phyloP scores from a whole-genome alignment of 345 rosid species.

The Lumnitzera racemosa region DNA sequence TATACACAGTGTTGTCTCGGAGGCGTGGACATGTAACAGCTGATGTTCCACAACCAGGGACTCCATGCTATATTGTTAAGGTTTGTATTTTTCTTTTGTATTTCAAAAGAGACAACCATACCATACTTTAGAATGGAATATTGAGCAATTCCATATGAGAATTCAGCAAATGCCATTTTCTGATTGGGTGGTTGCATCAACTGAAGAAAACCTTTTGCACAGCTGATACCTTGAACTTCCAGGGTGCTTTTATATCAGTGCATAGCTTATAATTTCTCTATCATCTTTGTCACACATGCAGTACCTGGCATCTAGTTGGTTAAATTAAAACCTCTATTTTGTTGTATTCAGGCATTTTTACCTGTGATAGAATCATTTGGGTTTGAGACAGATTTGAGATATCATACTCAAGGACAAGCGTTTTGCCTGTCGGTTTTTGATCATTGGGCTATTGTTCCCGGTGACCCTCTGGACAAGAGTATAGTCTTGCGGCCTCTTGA shows the following conservation, averaged over 20 bases:
- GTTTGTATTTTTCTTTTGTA: conserved; percentile 21
- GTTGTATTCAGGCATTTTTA: conserved; percentile 58
- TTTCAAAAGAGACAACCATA: conserved; percentile 1
- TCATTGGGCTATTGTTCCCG: conserved; percentile 92
- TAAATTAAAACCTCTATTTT: not conserved
- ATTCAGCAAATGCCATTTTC: too few relatives aligned
- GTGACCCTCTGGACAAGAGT: conserved; percentile 93
- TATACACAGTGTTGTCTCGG: conserved; percentile 85
- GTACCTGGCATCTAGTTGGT: not conserved
- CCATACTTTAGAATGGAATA: not conserved
- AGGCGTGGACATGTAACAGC: conserved; percentile 98
- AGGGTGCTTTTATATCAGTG: too few relatives aligned
- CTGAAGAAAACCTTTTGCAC: too few relatives aligned
- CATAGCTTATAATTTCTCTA: not conserved
- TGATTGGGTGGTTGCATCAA: too few relatives aligned
- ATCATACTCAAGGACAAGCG: conserved; percentile 92
- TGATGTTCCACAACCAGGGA: conserved; percentile 97
- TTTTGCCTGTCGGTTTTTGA: conserved; percentile 72
- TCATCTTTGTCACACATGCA: not conserved
- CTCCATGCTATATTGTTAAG: conserved; percentile 95
- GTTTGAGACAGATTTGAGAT: conserved; percentile 84
- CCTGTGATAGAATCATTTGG: conserved; percentile 91
- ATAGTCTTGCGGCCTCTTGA: conserved; percentile 80
- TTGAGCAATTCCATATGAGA: too few relatives aligned
- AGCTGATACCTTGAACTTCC: too few relatives aligned